Evolutionary conservation across 2,329 filamentous ascomycete genomes (phyloP), one percentile per base, ranked within the genome.

Genomic region (Gaeumannomyces sp.): DNA sequence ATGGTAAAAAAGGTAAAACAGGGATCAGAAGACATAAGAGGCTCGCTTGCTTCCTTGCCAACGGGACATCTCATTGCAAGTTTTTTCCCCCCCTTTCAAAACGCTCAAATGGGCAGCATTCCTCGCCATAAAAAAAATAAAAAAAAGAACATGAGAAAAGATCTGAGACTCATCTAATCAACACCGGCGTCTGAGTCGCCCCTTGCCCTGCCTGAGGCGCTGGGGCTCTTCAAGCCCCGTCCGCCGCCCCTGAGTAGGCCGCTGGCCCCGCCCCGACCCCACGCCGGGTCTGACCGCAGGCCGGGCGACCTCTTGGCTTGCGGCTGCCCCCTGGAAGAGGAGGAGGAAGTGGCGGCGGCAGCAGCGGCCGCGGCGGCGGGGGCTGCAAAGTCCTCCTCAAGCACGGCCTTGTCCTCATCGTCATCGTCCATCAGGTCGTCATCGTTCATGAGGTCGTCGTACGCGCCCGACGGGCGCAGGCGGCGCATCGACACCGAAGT

Each of bases 401-500:
- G 68, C 4, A 64, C 31, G 35, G 56, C 60, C 68, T 74, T 72
- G 29, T 72, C 70, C 7, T 72, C 72, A 4, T 70, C 70, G 4
- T 75, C 66, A 14, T 70, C 72, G 25, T 75, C 73, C 0, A 76
- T 75, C 8, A 77, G 71, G 45, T 78, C 79, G 5, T 79, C 73
- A 35, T 80, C 76, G 14, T 77, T 71, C 50, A 78, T 77, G 4
- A 79, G 72, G 57, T 80, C 76, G 33, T 80, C 79, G 69, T 68
- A 65, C 22, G 38, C 60, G 16, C 83, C 83, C 14, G 76, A 73
- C 1, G 78, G 76, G 67, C 77, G 83, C 19, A 85, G 76, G 3
- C 80, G 78, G 29, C 76, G 77, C 78, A 85, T 76, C 1, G 68
- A 69, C 0, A 74, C 78, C 76, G 61, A 81, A 75, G 38, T 76